These are phyloP conservation scores for Monilinia laxa DNA, from an alignment of 2,329 filamentous ascomycete species.

Conservation along the genomic window DNA sequence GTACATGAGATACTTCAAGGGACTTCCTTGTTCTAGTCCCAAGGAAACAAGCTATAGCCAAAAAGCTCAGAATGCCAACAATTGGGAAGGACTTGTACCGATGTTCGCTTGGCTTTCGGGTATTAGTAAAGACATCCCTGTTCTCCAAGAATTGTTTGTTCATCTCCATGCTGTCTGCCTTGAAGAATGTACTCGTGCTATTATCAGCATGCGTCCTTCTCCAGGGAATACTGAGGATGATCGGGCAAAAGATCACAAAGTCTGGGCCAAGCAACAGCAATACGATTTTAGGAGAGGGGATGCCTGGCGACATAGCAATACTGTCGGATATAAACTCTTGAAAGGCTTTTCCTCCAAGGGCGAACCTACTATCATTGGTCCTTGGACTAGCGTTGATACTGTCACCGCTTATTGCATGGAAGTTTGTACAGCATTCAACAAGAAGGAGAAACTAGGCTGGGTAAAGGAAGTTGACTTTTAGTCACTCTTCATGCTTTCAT, in stretches of 20 bases:
- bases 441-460: conserved; percentile 23
- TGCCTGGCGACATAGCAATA: conserved; percentile 16
- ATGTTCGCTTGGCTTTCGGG: conserved; percentile 3
- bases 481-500: background rate
- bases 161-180: conserved; percentile 18
- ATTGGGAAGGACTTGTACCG: conserved; percentile 43
- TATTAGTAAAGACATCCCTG: conserved; percentile 16
- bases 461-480: conserved; percentile 23
- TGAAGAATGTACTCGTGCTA: conserved; percentile 16
- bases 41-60: conserved; percentile 40
- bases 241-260: conserved; percentile 1
- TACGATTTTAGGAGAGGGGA: conserved; percentile 3
- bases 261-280: conserved; percentile 14
- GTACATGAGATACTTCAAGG: conserved; percentile 37
- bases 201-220: background rate
- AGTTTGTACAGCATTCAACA: conserved; percentile 22
- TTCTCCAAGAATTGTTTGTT: conserved; percentile 14
- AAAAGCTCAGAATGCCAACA: background rate
- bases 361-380: background rate
- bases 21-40: conserved; percentile 19
- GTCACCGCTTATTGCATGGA: conserved; percentile 20
- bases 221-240: conserved; percentile 12
- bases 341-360: conserved; percentile 1
- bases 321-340: conserved; percentile 6
- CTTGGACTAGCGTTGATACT: conserved; percentile 20